Conservation (phyloP, 345 rosid species). For the Salix koriyanagi region DNA sequence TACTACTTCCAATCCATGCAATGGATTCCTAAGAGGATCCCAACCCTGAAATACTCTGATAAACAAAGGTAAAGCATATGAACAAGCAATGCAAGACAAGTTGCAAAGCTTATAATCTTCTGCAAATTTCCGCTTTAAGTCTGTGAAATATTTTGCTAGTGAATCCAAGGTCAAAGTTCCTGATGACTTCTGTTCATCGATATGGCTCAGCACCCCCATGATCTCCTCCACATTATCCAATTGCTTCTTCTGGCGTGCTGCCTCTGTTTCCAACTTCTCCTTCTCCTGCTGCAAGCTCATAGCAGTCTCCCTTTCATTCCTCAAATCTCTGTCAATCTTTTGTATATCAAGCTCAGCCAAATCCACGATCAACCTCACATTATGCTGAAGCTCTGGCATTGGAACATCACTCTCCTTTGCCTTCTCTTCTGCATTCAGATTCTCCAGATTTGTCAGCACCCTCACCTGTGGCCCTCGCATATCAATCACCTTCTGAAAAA, state of each 20-base stretch:
- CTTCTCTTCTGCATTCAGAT: slow-evolving; percentile 82
- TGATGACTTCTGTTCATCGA: slow-evolving; percentile 49
- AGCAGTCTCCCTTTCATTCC: slow-evolving; percentile 80
- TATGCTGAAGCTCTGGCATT: slow-evolving; percentile 91
- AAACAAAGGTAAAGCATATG: slow-evolving; percentile 71
- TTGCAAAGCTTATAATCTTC: slow-evolving; percentile 76
- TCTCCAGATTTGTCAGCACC: slow-evolving; percentile 81
- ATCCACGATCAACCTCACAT: slow-evolving; percentile 69
- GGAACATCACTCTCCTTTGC: slow-evolving; percentile 83
- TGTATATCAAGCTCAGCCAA: slow-evolving; percentile 80
- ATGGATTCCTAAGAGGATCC: slow-evolving; percentile 78
- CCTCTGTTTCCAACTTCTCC: slow-evolving; percentile 60
- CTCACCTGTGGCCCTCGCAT: slow-evolving; percentile 92
- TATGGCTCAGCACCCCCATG: slow-evolving; percentile 35
- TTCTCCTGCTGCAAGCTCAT: slow-evolving; percentile 75
- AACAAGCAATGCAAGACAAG: slow-evolving; percentile 71
- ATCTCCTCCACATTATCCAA: slow-evolving; percentile 62
- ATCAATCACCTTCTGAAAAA: slow-evolving; percentile 83
- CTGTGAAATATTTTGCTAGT: slow-evolving; percentile 49
- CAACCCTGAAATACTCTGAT: slow-evolving; percentile 87
- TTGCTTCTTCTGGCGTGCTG: slow-evolving; percentile 47
- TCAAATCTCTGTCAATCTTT: slow-evolving; percentile 74
- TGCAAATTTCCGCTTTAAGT: slow-evolving; percentile 46
- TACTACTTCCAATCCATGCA: slow-evolving; percentile 55
- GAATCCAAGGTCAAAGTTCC: slow-evolving; percentile 63